Conservation (phyloP, 495 filamentous ascomycete genomes). For the Tuber melanosporum region DNA sequence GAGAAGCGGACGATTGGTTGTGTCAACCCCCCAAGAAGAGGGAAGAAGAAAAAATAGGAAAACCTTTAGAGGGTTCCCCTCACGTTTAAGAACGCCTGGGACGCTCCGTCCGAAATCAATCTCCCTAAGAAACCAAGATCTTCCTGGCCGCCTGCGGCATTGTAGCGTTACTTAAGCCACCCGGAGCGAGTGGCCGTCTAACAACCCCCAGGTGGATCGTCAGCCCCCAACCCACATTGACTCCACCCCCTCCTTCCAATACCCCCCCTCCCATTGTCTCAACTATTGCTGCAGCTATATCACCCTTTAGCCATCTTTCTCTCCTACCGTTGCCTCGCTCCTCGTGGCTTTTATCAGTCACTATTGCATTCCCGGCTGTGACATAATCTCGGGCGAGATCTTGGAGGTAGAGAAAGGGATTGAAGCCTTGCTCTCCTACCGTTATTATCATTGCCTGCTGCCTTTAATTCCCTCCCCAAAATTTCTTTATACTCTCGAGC, state of each 20-base stretch:
- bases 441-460: conserved; percentile 12
- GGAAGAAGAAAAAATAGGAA: conserved; percentile 2
- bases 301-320: background rate
- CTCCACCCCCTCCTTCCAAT: background rate
- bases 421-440: conserved; percentile 32
- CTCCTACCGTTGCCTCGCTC: background rate
- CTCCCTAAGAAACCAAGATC: conserved; percentile 11
- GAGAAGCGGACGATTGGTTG: background rate
- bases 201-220: background rate
- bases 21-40: background rate
- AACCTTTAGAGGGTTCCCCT: conserved; percentile 7
- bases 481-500: conserved; percentile 30
- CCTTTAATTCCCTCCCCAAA: conserved; percentile 16
- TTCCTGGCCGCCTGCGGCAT: conserved; percentile 27
- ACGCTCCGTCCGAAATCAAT: conserved; percentile 2
- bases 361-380: background rate
- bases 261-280: background rate
- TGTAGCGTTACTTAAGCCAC: conserved; percentile 6
- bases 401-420: conserved; percentile 30
- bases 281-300: background rate
- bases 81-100: conserved; percentile 1
- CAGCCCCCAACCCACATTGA: background rate
- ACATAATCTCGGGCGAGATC: conserved; percentile 1
- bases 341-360: background rate
- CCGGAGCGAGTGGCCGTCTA: background rate